Evolutionary conservation across 805 yeast genomes (phyloP), one percentile per base, ranked within the genome.

Genomic region (Hanseniaspora lachancei): DNA sequence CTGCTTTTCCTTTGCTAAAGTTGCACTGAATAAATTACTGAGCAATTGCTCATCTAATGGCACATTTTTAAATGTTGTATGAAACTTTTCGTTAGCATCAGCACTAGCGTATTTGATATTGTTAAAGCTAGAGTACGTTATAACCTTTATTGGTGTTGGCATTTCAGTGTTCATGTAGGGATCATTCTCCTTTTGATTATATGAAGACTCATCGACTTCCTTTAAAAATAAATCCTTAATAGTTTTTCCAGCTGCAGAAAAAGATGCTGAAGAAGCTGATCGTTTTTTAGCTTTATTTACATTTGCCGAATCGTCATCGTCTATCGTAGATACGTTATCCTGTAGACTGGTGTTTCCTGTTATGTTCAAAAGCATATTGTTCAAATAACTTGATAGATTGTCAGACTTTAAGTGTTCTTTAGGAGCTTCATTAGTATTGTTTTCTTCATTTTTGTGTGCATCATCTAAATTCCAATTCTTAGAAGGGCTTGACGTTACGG

Each of bases 11-110:
- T 88, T 74, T 60, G 89, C 84, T 55, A 91, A 70, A 0, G 97
- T 96, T 72, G 97, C 93, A 29, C 87, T 79, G 63, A 84, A 89
- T 15, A 47, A 35, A 62, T 89, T 97, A 63, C 88, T 96, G 38
- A 91, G 66, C 16, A 91, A 70, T 51, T 83, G 72, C 63, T 91
- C 97, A 47, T 79, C 76, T 24, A 70, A 70, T 2, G 89, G 85
- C 2, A 88, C 71, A 9, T 81, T 74, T 56, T 80, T 74, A 72
- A 91, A 93, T 2, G 83, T 61, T 41, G 73, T 76, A 68, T 89
- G 97, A 66, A 88, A 93, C 40, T 86, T 95, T 5, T 74, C 71
- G 63, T 89, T 77, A 54, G 95, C 72, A 49, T 75, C 75, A 54
- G 74, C 73, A 2, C 81, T 71, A 0, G 96, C 88, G 63, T 74